Evolutionary conservation across 2,329 filamentous ascomycete species (phyloP).

Genomic region (Cladosporium sp.): DNA sequence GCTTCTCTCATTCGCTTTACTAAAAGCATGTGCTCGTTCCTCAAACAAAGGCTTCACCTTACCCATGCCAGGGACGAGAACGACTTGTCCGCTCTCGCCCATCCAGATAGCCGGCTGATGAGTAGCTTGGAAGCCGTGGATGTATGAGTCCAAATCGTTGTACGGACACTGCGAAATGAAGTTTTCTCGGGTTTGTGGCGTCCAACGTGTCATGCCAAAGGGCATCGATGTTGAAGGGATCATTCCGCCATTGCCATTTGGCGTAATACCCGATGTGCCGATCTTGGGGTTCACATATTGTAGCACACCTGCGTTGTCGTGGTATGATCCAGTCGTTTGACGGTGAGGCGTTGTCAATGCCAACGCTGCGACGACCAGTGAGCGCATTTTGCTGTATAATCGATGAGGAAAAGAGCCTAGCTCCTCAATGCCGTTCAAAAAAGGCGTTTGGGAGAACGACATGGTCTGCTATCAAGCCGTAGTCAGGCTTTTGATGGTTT

Average conservation of each 20-base stretch:
- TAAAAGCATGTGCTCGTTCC: conserved; percentile 39
- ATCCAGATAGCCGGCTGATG: conserved; percentile 53
- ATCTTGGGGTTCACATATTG: conserved; percentile 31
- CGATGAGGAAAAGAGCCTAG: not conserved
- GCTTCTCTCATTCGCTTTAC: conserved; percentile 41
- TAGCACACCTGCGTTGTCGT: conserved; percentile 25
- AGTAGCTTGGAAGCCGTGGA: conserved; percentile 49
- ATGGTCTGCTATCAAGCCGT: not conserved
- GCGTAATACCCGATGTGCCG: conserved; percentile 29
- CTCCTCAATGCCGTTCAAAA: not conserved
- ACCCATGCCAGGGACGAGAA: conserved; percentile 39
- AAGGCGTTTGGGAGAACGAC: conserved; percentile 1
- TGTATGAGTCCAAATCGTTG: conserved; percentile 39
- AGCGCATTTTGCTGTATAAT: conserved; percentile 5
- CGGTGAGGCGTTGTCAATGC: not conserved
- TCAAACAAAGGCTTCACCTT: conserved; percentile 34
- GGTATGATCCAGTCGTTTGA: conserved; percentile 14
- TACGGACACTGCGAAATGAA: conserved; percentile 50
- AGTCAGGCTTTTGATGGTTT: not conserved
- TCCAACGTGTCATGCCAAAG: conserved; percentile 52
- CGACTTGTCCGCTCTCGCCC: conserved; percentile 46
- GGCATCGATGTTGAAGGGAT: conserved; percentile 33
- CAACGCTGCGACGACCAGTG: not conserved
- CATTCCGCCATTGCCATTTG: conserved; percentile 33
- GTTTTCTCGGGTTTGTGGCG: conserved; percentile 44